phyloP scores from a whole-genome alignment of 805 yeast species.

The Saccharomycopsis sp. region DNA sequence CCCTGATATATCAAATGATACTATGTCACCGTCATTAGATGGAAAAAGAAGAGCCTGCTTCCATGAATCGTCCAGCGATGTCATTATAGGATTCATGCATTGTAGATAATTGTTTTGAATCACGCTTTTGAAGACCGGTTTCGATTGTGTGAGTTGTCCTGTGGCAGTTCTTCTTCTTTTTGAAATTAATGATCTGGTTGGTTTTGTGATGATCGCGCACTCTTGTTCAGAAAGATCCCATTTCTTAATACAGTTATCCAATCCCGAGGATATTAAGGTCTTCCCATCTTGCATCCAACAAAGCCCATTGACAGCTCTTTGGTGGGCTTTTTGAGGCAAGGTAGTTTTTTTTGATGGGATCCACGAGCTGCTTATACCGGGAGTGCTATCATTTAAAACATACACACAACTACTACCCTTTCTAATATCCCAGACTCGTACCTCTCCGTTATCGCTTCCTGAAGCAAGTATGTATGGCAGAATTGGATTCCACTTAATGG shows the following conservation, averaged over 20 bases:
- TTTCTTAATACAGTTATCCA: slow-evolving; percentile 71
- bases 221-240: slow-evolving; percentile 63
- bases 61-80: slow-evolving; percentile 41
- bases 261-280: slow-evolving; percentile 58
- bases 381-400: slow-evolving; percentile 51
- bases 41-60: slow-evolving; percentile 60
- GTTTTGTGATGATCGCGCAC: slow-evolving; percentile 43
- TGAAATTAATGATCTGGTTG: slow-evolving; percentile 72
- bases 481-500: slow-evolving; percentile 63
- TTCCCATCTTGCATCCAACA: slow-evolving; percentile 67
- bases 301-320: slow-evolving; percentile 72
- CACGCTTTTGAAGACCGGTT: neutral
- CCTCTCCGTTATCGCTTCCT: slow-evolving; percentile 78
- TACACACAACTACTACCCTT: slow-evolving; percentile 57
- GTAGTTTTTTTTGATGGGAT: slow-evolving; percentile 23
- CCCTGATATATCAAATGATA: slow-evolving; percentile 49
- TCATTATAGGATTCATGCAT: slow-evolving; percentile 46
- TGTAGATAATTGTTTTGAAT: slow-evolving; percentile 31
- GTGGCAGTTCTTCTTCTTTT: slow-evolving; percentile 52
- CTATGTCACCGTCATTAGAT: slow-evolving; percentile 67
- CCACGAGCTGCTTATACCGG: slow-evolving; percentile 28
- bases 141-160: slow-evolving; percentile 31
- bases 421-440: slow-evolving; percentile 81
- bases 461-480: slow-evolving; percentile 57
- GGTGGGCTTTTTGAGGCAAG: slow-evolving; percentile 39